phyloP scores from a whole-genome alignment of 1,284 basidiomycete species.

The Ganoderma resinaceum region DNA sequence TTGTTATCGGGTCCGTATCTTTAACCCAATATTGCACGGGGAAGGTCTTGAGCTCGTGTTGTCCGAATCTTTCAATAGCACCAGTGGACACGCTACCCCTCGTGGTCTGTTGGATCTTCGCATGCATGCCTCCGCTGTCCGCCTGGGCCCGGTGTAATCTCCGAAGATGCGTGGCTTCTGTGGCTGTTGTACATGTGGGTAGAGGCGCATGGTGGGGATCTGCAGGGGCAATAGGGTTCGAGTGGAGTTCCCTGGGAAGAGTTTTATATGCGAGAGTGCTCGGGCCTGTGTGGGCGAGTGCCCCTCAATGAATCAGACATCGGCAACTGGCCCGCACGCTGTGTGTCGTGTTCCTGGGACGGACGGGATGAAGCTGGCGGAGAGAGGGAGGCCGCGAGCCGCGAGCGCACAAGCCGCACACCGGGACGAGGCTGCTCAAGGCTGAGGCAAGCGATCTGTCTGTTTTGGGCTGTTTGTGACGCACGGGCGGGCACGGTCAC shows the following conservation, averaged over 20 bases:
- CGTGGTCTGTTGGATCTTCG: conserved; percentile 9
- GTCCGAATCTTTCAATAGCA: conserved; percentile 1
- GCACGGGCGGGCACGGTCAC: conserved; percentile 23
- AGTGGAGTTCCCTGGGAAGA: conserved; percentile 7
- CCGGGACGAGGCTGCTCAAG: too few species aligned
- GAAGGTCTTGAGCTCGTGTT: not conserved
- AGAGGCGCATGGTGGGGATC: conserved; percentile 20
- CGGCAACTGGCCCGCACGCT: conserved; percentile 8
- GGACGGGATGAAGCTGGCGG: not conserved
- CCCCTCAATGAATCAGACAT: conserved; percentile 21
- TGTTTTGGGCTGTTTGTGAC: conserved; percentile 29
- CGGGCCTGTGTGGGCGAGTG: conserved; percentile 14
- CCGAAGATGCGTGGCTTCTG: conserved; percentile 21
- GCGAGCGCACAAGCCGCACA: not conserved
- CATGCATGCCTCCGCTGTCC: not conserved
- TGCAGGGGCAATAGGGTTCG: conserved; percentile 20
- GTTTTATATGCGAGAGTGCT: conserved; percentile 16
- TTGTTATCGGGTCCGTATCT: not conserved
- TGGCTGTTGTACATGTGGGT: conserved; percentile 13
- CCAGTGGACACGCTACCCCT: conserved; percentile 21
- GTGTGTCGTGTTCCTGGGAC: conserved; percentile 8
- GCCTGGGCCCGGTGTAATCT: conserved; percentile 21
- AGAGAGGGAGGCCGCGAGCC: conserved; percentile 16
- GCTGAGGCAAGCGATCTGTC: conserved; percentile 6
- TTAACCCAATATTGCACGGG: not conserved